Evolutionary conservation across 371 early-diverging fungal species (phyloP).

Genomic region (Mucor piriformis): DNA sequence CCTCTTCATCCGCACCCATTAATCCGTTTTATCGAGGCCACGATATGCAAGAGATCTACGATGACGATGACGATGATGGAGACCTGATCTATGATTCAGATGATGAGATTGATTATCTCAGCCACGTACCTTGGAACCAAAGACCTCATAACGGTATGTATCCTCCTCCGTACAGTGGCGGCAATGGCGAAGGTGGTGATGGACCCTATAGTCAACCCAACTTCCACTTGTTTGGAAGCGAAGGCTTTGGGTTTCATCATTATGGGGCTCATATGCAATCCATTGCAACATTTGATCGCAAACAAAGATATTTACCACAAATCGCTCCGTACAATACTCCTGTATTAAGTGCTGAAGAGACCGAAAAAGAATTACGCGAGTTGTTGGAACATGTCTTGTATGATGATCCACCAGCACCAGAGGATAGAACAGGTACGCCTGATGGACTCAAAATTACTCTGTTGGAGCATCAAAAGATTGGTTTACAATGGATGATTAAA

Average conservation of each 20-base stretch:
- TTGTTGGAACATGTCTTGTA: slow-evolving; percentile 47
- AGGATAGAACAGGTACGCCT: slow-evolving; percentile 55
- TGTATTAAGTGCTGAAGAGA: not conserved
- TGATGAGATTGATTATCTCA: slow-evolving; percentile 4
- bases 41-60: too few relatives aligned
- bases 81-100: not conserved
- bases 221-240: not conserved
- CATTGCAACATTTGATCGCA: not conserved
- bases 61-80: not conserved
- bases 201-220: not conserved
- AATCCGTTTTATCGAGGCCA: not conserved
- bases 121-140: not conserved
- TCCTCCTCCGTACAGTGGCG: not conserved
- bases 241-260: not conserved
- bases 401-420: slow-evolving; percentile 42
- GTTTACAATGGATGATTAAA: slow-evolving; percentile 64
- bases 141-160: not conserved
- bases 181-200: not conserved
- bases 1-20: not conserved
- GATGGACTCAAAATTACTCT: slow-evolving; percentile 50
- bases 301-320: not conserved
- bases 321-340: not conserved
- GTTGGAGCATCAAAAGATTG: slow-evolving; percentile 68
- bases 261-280: slow-evolving; percentile 1
- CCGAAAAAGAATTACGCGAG: slow-evolving; percentile 45